Conservation (phyloP, 768 basidiomycete species). For the Suillus subaureus region DNA sequence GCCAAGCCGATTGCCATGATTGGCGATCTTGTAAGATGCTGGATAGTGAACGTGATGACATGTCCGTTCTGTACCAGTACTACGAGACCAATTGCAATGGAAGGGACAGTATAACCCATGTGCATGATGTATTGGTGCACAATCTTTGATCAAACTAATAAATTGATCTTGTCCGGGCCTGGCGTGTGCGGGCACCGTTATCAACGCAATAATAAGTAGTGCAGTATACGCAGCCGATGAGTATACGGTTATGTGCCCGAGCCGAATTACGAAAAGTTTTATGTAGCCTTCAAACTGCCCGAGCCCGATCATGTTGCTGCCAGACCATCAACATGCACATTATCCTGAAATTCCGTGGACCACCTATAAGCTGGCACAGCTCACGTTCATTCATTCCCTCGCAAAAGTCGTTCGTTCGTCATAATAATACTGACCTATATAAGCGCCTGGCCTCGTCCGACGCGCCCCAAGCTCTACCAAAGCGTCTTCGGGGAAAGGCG, state of each 20-base stretch:
- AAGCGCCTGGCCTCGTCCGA: not conserved
- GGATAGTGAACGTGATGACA: too few relatives aligned
- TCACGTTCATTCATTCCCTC: conserved; percentile 1
- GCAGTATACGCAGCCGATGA: not conserved
- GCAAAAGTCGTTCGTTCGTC: not conserved
- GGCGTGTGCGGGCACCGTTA: too few relatives aligned
- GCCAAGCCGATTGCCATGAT: too few relatives aligned
- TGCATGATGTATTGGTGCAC: too few relatives aligned
- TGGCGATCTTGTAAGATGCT: too few relatives aligned
- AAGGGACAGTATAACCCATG: too few relatives aligned
- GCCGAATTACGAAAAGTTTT: not conserved
- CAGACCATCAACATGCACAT: conserved; percentile 2
- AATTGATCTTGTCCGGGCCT: too few relatives aligned
- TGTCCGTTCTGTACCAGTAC: too few relatives aligned
- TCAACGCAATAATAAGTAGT: not conserved
- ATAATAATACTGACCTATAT: not conserved
- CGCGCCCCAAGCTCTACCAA: conserved; percentile 10
- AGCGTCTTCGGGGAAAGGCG: conserved; percentile 14
- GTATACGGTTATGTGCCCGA: not conserved
- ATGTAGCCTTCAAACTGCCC: not conserved
- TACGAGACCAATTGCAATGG: too few relatives aligned
- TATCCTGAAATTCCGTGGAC: not conserved
- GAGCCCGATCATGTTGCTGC: not conserved
- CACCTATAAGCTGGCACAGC: not conserved
- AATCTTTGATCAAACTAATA: too few relatives aligned